Evolutionary conservation across 2,329 filamentous ascomycete species (phyloP), one percentile per base, ranked within the genome.

Genomic region (Teratosphaeria gauchensis): DNA sequence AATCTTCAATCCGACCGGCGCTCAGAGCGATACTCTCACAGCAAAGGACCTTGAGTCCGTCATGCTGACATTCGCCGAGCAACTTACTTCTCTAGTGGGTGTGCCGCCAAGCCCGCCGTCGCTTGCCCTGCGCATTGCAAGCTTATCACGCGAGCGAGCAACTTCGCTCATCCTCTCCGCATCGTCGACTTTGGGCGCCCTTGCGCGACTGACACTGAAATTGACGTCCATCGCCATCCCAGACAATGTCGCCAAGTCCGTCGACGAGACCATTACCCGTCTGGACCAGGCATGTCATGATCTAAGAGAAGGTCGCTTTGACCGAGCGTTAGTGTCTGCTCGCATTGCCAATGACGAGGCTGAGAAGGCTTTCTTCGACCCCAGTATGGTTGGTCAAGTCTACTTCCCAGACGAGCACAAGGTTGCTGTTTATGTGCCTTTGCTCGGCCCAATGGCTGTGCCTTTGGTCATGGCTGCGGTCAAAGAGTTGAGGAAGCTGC

Each of bases 381-480:
- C 95, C 75, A 95, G 89, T 69, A 99, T 99, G 94, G 94, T 99
- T 12, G 94, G 92, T 0, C 94, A 97, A 76, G 86, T 97, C 1
- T 99, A 97, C 74, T 99, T 99, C 73, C 94, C 94, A 0, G 94
- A 99, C 69, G 94, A 99, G 76, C 94, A 99, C 74, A 99, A 97
- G 74, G 84, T 99, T 28, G 94, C 94, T 0, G 94, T 99, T 0
- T 99, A 99, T 72, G 75, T 99, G 66, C 94, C 94, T 1, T 76
- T 99, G 11, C 76, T 99, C 48, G 94, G 94, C 0, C 94, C 94
- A 0, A 85, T 97, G 48, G 91, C 89, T 4, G 92, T 97, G 12
- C 94, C 94, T 42, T 76, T 99, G 55, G 72, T 96, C 6, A 89
- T 96, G 82, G 88, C 88, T 3, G 77, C 90, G 31, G 65, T 96